Evolutionary conservation across 1,139 yeast species (phyloP).

Genomic region (Komagataea norvegica): DNA sequence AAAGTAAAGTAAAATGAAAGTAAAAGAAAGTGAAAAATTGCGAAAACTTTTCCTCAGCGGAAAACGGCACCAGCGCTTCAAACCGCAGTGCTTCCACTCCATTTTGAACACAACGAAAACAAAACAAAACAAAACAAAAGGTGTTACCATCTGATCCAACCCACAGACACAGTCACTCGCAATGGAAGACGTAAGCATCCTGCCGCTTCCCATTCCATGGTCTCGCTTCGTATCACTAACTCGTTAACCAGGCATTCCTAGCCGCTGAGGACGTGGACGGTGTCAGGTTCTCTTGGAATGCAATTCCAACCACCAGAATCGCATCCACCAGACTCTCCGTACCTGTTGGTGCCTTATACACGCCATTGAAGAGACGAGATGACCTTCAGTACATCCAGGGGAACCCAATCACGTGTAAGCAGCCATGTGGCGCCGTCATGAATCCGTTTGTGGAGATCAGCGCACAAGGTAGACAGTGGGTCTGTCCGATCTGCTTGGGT

Average conservation of each 20-base stretch:
- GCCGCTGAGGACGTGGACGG: conserved; percentile 64
- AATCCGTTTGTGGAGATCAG: conserved; percentile 52
- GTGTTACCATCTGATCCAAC: not conserved
- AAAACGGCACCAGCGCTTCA: too few relatives aligned
- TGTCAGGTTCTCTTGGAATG: conserved; percentile 63
- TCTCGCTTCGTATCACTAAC: conserved; percentile 2
- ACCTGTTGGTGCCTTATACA: conserved; percentile 62
- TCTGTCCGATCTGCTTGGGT: conserved; percentile 57
- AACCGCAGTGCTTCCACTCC: too few relatives aligned
- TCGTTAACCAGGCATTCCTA: conserved; percentile 41
- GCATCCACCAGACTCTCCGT: conserved; percentile 56
- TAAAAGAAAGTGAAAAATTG: too few relatives aligned
- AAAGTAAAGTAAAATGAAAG: too few relatives aligned
- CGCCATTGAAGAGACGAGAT: conserved; percentile 56
- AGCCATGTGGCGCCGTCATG: conserved; percentile 50
- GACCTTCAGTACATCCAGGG: conserved; percentile 36
- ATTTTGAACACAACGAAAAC: too few relatives aligned
- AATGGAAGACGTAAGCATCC: conserved; percentile 4
- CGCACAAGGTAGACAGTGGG: conserved; percentile 46
- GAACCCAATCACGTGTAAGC: conserved; percentile 49
- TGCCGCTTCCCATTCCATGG: too few relatives aligned
- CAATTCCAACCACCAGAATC: conserved; percentile 54
- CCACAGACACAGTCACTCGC: too few relatives aligned
- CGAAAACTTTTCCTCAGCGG: too few relatives aligned
- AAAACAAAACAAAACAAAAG: conserved; percentile 1